Evolutionary conservation across 306 rosid genomes (phyloP), one percentile per base, ranked within the genome.

Genomic region (Castanea mollissima): DNA sequence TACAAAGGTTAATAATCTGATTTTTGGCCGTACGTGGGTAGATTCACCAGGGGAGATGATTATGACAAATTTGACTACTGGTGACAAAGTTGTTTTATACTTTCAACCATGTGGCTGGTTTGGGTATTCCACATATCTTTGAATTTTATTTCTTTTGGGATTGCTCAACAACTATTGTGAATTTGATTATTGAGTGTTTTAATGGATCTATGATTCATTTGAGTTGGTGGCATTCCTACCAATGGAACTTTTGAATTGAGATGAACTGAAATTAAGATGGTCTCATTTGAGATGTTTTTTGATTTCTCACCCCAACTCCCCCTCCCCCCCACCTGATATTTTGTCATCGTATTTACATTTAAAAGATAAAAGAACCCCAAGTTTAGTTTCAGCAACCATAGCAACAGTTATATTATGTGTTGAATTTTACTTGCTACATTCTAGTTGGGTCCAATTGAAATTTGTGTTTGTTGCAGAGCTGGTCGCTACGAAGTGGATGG

Each of bases 71-170:
- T 80, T 88, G 82, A 80, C 91, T 19, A 92, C 98, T 15, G 97
- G 97, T 44, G 97, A 94, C 89, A 94, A 94, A 86, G 97, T 84
- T 73, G 91, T 92, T 71, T 76, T 91, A 64, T 92, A 88, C 84
- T 89, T 94, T 86, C 98, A 94, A 90, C 97, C 96, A 70, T 92
- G 97, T 73, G 98, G 98, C 60, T 94, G 98, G 97, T 89, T 94
- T 78, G 98, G 98, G 98, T 92, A 75, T 56, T 59, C 49, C 23
- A 41, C 67, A 63, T 13, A 5, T 64, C 51, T 25, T 29, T 23
- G 23, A 16, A 70, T 54, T 57, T 78, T 55, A 74, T 78, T 56
- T 78, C n/a, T 8, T 77, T 57, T 71, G 38, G 38, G 70, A 63
- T 41, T 71, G 11, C 63, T 54, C 55, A 16, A 32, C 44, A 46